A percentile compares a stretch with the other conserved stretches of the same genome.
Evolutionary conservation across 768 basidiomycete species (phyloP).

Genomic region (Lentinula lateritia): DNA sequence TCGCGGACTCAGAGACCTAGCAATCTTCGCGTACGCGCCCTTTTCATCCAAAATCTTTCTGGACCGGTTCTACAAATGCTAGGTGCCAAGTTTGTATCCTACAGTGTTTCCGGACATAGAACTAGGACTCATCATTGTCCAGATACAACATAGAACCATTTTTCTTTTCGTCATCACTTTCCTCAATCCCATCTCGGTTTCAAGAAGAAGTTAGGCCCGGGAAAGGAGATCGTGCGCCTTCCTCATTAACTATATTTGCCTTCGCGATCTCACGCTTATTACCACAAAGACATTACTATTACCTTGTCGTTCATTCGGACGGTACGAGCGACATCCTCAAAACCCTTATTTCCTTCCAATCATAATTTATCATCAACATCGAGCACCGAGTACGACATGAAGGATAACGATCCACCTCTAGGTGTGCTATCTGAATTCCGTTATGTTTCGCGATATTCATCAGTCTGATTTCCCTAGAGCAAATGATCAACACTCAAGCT

Average conservation of each 20-base stretch:
- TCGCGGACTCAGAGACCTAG: conserved; percentile 20
- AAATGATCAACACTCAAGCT: conserved; percentile 37
- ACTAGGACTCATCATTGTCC: not conserved
- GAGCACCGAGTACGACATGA: not conserved
- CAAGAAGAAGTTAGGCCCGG: conserved; percentile 38
- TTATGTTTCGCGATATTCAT: no score
- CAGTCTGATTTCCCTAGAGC: not conserved
- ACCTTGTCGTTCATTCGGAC: conserved; percentile 47
- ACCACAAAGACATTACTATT: conserved; percentile 45
- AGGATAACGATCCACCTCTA: not conserved
- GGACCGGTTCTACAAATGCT: conserved; percentile 51
- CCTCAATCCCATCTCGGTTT: conserved; percentile 65
- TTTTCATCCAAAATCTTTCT: conserved; percentile 47
- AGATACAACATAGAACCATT: conserved; percentile 59
- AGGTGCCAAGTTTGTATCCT: conserved; percentile 39
- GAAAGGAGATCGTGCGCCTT: conserved; percentile 46
- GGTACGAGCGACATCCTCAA: conserved; percentile 21
- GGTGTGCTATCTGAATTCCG: not conserved
- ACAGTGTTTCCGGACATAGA: not conserved
- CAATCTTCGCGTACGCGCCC: conserved; percentile 36
- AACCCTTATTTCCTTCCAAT: conserved; percentile 4
- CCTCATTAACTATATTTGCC: not conserved
- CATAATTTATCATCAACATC: conserved; percentile 15
- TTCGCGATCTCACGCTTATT: not conserved
- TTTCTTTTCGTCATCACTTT: conserved; percentile 58